Evolutionary conservation across 768 basidiomycete species (phyloP).

Genomic region (Hericium alpestre): DNA sequence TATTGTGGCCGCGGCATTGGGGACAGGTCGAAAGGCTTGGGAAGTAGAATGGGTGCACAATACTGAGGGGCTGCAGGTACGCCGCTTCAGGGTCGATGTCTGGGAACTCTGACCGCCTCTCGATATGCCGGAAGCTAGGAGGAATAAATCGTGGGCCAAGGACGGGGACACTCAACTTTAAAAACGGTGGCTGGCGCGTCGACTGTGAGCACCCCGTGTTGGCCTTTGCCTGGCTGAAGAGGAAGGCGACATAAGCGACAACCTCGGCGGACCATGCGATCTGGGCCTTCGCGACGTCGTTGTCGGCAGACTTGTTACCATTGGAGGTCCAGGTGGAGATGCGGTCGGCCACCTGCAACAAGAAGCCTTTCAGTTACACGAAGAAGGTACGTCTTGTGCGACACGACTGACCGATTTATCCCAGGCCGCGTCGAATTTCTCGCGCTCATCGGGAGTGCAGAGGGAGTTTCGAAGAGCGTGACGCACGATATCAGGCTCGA

Average conservation of each 20-base stretch:
- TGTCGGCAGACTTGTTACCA: background rate
- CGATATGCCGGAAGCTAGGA: background rate
- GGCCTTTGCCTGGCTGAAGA: background rate
- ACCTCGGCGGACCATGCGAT: background rate
- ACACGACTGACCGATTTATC: too few species aligned
- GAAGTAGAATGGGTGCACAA: background rate
- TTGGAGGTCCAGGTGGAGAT: background rate
- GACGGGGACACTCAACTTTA: background rate
- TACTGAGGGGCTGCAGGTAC: background rate
- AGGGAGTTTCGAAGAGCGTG: too few species aligned
- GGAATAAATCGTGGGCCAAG: background rate
- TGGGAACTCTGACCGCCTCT: background rate
- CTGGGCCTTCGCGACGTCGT: background rate
- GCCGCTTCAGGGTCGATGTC: background rate
- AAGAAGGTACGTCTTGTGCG: too few species aligned
- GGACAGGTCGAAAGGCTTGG: background rate
- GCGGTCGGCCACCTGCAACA: background rate
- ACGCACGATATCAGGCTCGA: too few species aligned
- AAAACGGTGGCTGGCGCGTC: background rate
- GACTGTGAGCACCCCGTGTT: background rate
- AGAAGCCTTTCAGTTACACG: too few species aligned
- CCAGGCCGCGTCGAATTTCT: too few species aligned
- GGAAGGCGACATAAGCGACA: background rate
- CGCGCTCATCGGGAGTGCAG: too few species aligned
- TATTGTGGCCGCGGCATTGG: background rate